These are phyloP conservation scores for Aspergillus luchuensis DNA, from an alignment of 2,329 filamentous ascomycete genomes.

Conservation along the genomic window DNA sequence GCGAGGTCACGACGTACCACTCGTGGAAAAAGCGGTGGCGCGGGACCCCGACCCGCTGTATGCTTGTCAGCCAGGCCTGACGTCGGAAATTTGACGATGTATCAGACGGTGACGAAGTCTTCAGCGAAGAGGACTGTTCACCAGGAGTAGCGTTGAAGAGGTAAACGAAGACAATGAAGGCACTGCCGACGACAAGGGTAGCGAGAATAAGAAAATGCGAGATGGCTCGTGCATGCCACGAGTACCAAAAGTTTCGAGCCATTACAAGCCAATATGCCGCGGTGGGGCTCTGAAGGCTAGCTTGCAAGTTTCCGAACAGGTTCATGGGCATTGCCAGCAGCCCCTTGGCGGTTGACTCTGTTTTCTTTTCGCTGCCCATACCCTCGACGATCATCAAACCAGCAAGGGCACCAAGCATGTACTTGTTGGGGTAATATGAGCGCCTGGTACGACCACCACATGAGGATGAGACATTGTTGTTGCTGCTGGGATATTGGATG, in stretches of 20 bases:
- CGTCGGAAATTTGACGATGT: constrained; percentile 79
- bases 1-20: constrained; percentile 74
- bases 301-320: constrained; percentile 50
- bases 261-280: constrained; percentile 29
- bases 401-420: constrained; percentile 91
- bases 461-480: constrained; percentile 37
- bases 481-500: constrained; percentile 33
- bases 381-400: constrained; percentile 91
- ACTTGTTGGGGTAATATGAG: constrained; percentile 64
- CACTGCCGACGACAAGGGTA: constrained; percentile 54
- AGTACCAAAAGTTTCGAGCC: constrained; percentile 34
- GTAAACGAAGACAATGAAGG: constrained; percentile 60
- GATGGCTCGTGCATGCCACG: constrained; percentile 42
- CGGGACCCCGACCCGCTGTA: constrained; percentile 90
- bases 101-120: constrained; percentile 46
- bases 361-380: constrained; percentile 66
- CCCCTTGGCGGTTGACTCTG: constrained; percentile 65
- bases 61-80: constrained; percentile 88
- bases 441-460: constrained; percentile 43
- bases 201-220: constrained; percentile 53
- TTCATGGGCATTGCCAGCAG: constrained; percentile 66
- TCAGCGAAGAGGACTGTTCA: constrained; percentile 50
- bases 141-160: constrained; percentile 61
- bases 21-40: constrained; percentile 84
- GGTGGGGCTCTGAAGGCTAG: constrained; percentile 32